These are phyloP conservation scores for Cystobasidium onofrii DNA, from an alignment of 768 basidiomycete species.

Conservation along the genomic window DNA sequence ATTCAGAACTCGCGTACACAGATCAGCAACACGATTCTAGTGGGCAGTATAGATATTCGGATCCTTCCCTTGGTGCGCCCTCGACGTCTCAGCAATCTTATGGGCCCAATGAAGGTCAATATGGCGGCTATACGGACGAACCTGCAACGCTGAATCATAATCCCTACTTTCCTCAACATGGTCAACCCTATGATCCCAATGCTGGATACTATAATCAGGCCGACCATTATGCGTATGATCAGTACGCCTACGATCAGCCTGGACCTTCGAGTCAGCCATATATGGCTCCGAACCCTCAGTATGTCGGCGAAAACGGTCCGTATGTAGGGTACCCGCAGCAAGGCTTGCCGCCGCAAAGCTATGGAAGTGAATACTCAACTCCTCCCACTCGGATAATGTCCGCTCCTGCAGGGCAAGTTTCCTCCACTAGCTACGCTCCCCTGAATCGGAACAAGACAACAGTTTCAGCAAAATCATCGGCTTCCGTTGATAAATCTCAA, in stretches of 20 bases:
- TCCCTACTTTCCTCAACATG: not conserved
- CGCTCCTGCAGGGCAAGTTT: not conserved
- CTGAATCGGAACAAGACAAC: conserved; percentile 13
- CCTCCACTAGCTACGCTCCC: not conserved
- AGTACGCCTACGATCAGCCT: not conserved
- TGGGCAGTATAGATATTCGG: not conserved
- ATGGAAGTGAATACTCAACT: not conserved
- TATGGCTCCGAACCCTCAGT: not conserved
- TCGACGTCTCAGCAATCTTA: conserved; percentile 3
- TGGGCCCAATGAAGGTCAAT: not conserved
- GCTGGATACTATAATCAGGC: not conserved
- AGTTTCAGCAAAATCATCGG: conserved; percentile 7
- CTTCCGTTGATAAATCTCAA: conserved; percentile 5
- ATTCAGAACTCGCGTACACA: not conserved
- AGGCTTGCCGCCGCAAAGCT: not conserved
- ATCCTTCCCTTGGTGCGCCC: conserved; percentile 16
- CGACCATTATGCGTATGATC: conserved; percentile 1
- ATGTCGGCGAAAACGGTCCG: not conserved
- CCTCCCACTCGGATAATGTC: not conserved
- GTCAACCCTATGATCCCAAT: conserved; percentile 13
- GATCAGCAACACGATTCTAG: not conserved
- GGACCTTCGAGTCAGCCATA: not conserved
- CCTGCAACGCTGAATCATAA: not conserved
- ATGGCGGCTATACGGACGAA: not conserved
- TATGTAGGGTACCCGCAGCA: not conserved